Evolutionary conservation across 176 grass and related monocot species (phyloP), one percentile per base, ranked within the genome.

Genomic region (Eragrostis nindensis): DNA sequence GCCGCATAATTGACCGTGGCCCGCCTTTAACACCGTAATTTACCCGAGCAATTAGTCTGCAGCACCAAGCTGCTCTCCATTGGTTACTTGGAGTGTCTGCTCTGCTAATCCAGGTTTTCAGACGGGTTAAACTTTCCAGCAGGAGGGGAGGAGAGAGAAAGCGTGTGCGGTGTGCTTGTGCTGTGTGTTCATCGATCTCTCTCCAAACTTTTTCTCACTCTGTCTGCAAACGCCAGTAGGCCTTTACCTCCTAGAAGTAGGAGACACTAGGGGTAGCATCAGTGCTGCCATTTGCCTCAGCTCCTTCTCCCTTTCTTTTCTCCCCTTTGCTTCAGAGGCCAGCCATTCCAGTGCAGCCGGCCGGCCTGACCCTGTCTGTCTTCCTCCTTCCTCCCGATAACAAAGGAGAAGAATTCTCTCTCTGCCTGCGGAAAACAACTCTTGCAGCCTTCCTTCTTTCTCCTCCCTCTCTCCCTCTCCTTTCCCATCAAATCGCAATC

Each of bases 401-500:
- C 67, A 57, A 74, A 39, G 12, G 32, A 36, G 32, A 36, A 14
- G 57, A 61, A 61, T 61, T 61, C 57, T 61, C 57, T 46, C 8
- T 6, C 53, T 36, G 43, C 43, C 57, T 73, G 79, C 19, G 26
- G 54, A 38, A 46, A 71, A 77, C 65, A 44, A 29, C 44, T 43
- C 24, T 69, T 54, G 70, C 69, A 62, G 79, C 55, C 53, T 62
- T 44, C 50, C 52, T 60, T 43, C 50, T 61, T 59, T 41, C 56
- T 78, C 79, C 53, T 22, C 22, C 12, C 44, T 65, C 73, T 56
- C 63, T 7, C 21, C 24, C 48, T 29, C 36, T 38, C 8, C 80
- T 70, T 90, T 84, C 70, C 85, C 87, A 90, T 94, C 91, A 84
- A 88, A 94, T 88, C 89, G 80, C 52, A 79, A 79, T 70, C 81